Percentiles rank a stretch among this genome's conserved stretches.
phyloP scores from a whole-genome alignment of 2,329 filamentous ascomycete species.

The Colletotrichum orchidophilum region DNA sequence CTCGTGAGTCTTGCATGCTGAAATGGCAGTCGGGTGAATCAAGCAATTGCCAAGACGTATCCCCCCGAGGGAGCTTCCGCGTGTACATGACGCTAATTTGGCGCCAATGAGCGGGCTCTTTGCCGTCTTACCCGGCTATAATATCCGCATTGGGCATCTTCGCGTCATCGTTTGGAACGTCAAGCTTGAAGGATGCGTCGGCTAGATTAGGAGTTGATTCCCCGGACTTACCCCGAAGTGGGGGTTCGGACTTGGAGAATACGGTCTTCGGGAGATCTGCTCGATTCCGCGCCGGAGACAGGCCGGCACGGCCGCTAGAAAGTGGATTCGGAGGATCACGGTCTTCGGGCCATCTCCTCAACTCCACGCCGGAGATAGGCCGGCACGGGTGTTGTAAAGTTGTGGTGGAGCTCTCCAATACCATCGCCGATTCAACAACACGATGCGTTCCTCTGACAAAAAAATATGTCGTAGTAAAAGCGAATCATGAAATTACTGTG shows the following conservation, averaged over 20 bases:
- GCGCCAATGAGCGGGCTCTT: not conserved
- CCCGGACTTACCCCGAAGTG: not conserved
- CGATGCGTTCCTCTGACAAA: not conserved
- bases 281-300: not conserved
- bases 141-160: not conserved
- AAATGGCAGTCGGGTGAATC: not conserved
- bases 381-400: not conserved
- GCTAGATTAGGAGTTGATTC: not conserved
- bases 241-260: not conserved
- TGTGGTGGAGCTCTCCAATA: not conserved
- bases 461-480: not conserved
- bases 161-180: not conserved
- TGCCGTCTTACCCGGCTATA: not conserved
- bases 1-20: not conserved
- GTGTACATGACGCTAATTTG: not conserved
- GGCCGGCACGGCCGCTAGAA: too few relatives aligned
- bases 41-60: not conserved
- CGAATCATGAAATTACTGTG: not conserved
- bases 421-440: not conserved
- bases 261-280: not conserved
- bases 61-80: not conserved
- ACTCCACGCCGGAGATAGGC: not conserved
- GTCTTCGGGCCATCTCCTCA: not conserved
- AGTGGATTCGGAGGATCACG: too few relatives aligned
- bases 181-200: not conserved